Conservation (phyloP, 805 yeast species). For the Jamesozyma gamospora region DNA sequence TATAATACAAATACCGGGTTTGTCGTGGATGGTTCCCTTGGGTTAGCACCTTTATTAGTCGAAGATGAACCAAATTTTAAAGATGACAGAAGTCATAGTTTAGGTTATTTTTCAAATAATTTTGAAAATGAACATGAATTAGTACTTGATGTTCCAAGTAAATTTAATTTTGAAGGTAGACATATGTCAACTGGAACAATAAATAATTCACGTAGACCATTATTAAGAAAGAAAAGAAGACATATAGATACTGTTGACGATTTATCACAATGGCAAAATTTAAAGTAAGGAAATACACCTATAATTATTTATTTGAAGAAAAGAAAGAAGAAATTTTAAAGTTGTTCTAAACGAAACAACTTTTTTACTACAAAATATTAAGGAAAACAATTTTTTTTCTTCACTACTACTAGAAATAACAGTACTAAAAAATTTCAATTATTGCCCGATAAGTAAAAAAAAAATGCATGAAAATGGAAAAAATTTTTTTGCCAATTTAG, state of each 20-base stretch:
- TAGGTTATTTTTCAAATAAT: not conserved
- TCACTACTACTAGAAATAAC: too few relatives aligned
- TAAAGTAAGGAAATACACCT: not conserved
- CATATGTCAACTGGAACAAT: not conserved
- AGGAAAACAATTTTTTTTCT: too few relatives aligned
- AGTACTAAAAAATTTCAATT: too few relatives aligned
- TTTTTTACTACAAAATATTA: too few relatives aligned
- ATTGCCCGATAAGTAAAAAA: too few relatives aligned
- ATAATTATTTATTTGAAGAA: too few relatives aligned
- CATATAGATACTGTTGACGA: conserved; percentile 2
- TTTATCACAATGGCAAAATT: conserved; percentile 7
- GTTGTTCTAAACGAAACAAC: too few relatives aligned
- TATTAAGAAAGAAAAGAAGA: conserved; percentile 2
- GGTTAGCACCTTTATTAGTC: conserved; percentile 56
- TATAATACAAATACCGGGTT: conserved; percentile 37
- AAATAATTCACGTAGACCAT: conserved; percentile 1
- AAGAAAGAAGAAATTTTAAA: too few relatives aligned
- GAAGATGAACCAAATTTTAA: not conserved
- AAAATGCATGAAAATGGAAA: too few relatives aligned
- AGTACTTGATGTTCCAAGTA: conserved; percentile 2
- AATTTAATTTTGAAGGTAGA: not conserved
- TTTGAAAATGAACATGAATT: conserved; percentile 1
- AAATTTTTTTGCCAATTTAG: too few relatives aligned
- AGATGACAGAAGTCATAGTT: not conserved
- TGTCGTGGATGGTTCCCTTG: conserved; percentile 76